Base-by-base conservation (phyloP, 148 eudicot species). In the Rhododendron williamsianum region DNA sequence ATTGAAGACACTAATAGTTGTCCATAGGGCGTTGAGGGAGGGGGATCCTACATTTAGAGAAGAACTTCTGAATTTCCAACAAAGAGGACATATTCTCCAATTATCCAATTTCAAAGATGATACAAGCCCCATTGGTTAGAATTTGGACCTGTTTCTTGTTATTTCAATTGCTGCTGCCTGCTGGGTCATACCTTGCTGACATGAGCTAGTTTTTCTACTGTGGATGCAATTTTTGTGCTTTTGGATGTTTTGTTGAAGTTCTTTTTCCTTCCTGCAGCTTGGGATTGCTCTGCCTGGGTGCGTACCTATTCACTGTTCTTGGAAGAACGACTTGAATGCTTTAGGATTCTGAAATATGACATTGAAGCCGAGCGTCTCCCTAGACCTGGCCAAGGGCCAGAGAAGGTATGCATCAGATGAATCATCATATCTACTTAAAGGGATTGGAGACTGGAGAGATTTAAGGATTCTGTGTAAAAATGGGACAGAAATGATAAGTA, bases 211-310 rank as follows among this genome's bases (percentile, higher is more conserved):
- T 38, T 45, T 76, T 83, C 76, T 21, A 63, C 45, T 58, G 27
- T 41, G 58, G 9, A 74, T 30, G 71, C 27, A 6, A 21, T 27
- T 48, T 51, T 86, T 84, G 60, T 49, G 9, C 43, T 76, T 60
- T 67, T 76, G 41, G 16, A 73, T n/a, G 25, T 25, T 15, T 78
- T 30, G 30, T 58, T 23, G 43, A 81, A 23, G 58, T 33, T 33
- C 3, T 78, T 79, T 83, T 63, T 35, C 27, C 86, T 52, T 77
- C 72, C 76, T 86, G 85, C 91, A 97, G 99, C 99, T 84, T 97
- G 99, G 99, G 99, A 97, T 87, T 95, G 96, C 87, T 97, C 99
- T 85, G 98, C 91, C 30, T 97, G 99, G 99, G 99, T 97, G 58
- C 94, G 99, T 54, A 93, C 96, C 6, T 97, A 97, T 91, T 97